phyloP scores from a whole-genome alignment of 2,329 filamentous ascomycete species.

The Penicillium sclerotigenum region DNA sequence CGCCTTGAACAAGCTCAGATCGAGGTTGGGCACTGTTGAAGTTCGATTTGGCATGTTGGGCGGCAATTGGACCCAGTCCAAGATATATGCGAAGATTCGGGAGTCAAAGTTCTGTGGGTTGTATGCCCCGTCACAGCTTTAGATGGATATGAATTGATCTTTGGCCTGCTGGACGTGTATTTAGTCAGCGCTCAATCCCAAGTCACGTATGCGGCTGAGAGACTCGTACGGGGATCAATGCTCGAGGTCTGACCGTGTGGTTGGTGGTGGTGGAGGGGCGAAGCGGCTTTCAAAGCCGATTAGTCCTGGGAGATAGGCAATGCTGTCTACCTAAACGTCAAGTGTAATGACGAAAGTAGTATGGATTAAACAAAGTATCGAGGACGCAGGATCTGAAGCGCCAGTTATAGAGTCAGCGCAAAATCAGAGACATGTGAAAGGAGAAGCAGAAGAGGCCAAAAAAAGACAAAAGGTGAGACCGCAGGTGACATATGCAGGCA shows the following conservation, averaged over 20 bases:
- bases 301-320: not conserved
- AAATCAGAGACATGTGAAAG: conserved; percentile 6
- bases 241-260: conserved; percentile 2
- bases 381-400: conserved; percentile 10
- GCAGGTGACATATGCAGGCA: conserved; percentile 22
- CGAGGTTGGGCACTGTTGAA: conserved; percentile 37
- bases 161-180: not conserved
- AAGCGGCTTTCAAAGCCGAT: not conserved
- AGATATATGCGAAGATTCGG: not conserved
- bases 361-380: conserved; percentile 4
- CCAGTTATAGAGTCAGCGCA: conserved; percentile 12
- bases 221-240: not conserved
- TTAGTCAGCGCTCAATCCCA: not conserved
- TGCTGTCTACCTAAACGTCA: not conserved
- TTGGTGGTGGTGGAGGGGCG: too few species aligned
- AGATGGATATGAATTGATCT: not conserved
- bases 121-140: not conserved
- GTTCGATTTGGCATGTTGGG: conserved; percentile 38
- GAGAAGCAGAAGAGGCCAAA: conserved; percentile 5
- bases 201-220: conserved; percentile 6
- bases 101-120: not conserved
- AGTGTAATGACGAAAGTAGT: not conserved
- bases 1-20: conserved; percentile 35
- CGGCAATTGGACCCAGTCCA: conserved; percentile 1
- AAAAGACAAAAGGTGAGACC: conserved; percentile 17